Evolutionary conservation across 345 rosid species (phyloP).

Genomic region (Geranium brycei): DNA sequence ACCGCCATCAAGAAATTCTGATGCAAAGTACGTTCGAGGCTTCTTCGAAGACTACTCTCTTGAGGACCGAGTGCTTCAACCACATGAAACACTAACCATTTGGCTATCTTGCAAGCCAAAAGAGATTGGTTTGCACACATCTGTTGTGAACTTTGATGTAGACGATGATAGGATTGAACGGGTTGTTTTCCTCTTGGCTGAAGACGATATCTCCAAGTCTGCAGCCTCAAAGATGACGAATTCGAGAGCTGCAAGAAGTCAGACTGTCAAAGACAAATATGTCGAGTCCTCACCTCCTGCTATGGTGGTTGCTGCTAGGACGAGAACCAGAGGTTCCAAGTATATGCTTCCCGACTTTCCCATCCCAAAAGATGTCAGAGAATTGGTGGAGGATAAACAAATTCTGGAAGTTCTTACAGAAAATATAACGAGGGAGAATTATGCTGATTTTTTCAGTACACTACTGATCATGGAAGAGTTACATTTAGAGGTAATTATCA

Average conservation of each 20-base stretch:
- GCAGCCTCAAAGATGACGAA: conserved; percentile 41
- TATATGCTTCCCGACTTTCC: conserved; percentile 29
- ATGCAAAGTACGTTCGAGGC: conserved; percentile 10
- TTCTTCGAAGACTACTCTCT: conserved; percentile 33
- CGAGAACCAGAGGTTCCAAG: conserved; percentile 7
- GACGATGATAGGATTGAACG: conserved; percentile 46
- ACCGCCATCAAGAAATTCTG: conserved; percentile 33
- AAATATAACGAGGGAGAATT: conserved; percentile 36
- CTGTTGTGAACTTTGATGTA: conserved; percentile 47
- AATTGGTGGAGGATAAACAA: conserved; percentile 43
- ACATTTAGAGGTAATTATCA: conserved; percentile 55
- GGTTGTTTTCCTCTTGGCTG: conserved; percentile 57
- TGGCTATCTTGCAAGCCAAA: conserved; percentile 72
- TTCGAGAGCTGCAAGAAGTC: conserved; percentile 37
- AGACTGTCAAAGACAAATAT: conserved; percentile 33
- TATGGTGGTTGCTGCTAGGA: too few relatives aligned
- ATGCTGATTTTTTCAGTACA: conserved; percentile 43
- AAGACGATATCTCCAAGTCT: conserved; percentile 52
- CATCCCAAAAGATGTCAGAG: conserved; percentile 51
- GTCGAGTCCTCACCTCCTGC: conserved; percentile 38
- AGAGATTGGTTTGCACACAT: conserved; percentile 56
- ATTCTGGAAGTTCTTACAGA: conserved; percentile 28
- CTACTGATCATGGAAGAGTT: conserved; percentile 73
- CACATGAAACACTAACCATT: conserved; percentile 43
- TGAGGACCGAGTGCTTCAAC: conserved; percentile 75